Conservation (phyloP, 192 early-diverging fungal species). For the Linnemannia schmuckeri region DNA sequence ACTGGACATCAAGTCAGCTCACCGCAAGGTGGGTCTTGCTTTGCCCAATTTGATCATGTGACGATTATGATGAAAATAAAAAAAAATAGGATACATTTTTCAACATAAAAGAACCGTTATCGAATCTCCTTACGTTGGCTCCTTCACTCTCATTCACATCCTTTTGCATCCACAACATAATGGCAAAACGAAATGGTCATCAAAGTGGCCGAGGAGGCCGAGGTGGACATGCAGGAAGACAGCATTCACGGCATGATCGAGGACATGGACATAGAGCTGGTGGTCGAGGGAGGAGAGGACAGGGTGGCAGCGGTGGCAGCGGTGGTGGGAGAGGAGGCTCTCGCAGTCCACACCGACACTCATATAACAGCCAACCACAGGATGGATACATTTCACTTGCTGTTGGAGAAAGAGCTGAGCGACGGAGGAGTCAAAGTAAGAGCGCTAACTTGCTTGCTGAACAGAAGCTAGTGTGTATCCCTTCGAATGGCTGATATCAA, state of each 20-base stretch:
- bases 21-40: neutral
- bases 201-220: neutral
- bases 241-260: constrained; percentile 6
- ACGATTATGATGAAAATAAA: neutral
- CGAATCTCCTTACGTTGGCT: neutral
- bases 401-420: neutral
- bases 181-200: neutral
- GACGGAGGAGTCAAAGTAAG: neutral
- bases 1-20: neutral
- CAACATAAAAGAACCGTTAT: neutral
- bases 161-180: neutral
- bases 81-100: neutral
- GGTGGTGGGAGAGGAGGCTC: neutral
- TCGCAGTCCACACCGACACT: neutral
- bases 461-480: neutral
- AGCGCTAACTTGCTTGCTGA: too few species aligned
- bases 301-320: constrained; percentile 18
- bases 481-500: too few species aligned
- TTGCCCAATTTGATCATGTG: constrained; percentile 7
- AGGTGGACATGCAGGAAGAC: constrained; percentile 10
- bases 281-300: constrained; percentile 7
- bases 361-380: neutral
- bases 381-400: constrained; percentile 21
- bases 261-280: neutral
- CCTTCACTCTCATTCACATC: neutral